A percentile compares a stretch with the other conserved stretches of the same genome.
Evolutionary conservation across 306 rosid genomes (phyloP).

Genomic region (Acmispon strigosus): DNA sequence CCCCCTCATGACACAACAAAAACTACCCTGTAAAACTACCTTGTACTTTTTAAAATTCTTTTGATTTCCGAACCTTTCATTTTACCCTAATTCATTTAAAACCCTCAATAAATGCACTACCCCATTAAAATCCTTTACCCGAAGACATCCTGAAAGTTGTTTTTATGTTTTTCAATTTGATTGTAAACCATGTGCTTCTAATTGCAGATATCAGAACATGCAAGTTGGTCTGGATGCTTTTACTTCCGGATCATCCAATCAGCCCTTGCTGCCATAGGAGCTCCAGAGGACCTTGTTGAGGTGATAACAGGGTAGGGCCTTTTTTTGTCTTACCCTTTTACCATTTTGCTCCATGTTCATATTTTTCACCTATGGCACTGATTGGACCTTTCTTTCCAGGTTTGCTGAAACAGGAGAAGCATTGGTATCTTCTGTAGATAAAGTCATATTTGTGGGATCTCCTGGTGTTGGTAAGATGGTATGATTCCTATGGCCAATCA

Average conservation of each 20-base stretch:
- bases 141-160: neutral
- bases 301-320: slow-evolving; percentile 69
- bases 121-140: no score
- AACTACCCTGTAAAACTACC: no score
- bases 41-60: no score
- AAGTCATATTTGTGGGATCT: slow-evolving; percentile 84
- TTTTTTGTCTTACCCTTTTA: neutral
- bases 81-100: no score
- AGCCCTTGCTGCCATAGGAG: slow-evolving; percentile 93
- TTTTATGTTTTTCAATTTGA: slow-evolving; percentile 19
- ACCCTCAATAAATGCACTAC: no score
- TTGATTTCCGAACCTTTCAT: no score
- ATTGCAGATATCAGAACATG: slow-evolving; percentile 83
- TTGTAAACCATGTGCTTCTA: slow-evolving; percentile 15
- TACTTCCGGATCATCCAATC: slow-evolving; percentile 81
- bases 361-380: slow-evolving; percentile 4
- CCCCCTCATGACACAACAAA: no score
- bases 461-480: slow-evolving; percentile 95
- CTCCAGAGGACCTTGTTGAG: slow-evolving; percentile 90
- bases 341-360: neutral
- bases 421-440: slow-evolving; percentile 81
- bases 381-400: slow-evolving; percentile 36
- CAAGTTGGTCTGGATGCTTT: slow-evolving; percentile 97
- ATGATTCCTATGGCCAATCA: slow-evolving; percentile 32
- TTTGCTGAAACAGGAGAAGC: slow-evolving; percentile 95